Base-by-base conservation (phyloP, 2,329 filamentous ascomycete genomes). In the Podosphaera aphanis region DNA sequence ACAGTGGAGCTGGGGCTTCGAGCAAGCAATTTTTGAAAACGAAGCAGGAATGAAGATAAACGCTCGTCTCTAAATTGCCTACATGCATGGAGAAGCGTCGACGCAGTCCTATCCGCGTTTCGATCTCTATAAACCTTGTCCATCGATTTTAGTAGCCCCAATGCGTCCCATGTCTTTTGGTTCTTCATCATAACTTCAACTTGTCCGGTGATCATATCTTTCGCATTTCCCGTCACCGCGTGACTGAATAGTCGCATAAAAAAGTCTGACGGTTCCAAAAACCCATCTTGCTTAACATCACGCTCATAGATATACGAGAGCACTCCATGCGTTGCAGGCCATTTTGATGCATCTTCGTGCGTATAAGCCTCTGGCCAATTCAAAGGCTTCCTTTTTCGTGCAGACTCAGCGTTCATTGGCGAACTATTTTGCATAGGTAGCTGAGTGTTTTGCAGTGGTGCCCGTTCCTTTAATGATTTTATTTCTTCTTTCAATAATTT, bases 101-200 rank as follows among this genome's bases (percentile, higher is more conserved):
- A 18, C 8, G 36, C 36, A 18, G 19, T 38, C 25, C 25, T 43
- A 31, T 43, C 13, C 2, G 13, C 40, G 18, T 43, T 29, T 43
- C 40, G 40, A 29, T 43, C 25, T 11, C 20, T 7, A 43, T 25
- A 18, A 2, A 27, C 29, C 13, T 27, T n/a, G 16, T 31, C 40
- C 40, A 43, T 29, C 11, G 40, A 25, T 6, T 31, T 43, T 2
- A 43, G 23, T 29, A 31, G 1, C n/a, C 23, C 40, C 23, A 27
- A 27, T 25, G 40, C 23, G 29, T 43, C 40, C 40, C 40, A 16
- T 16, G 40, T 43, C 16, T 43, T 29, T 15, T 29, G 11, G 29
- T 43, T 43, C 11, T 16, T 43, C 13, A 29, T 42, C 40, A 43
- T 43, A 18, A 29, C 40, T 43, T 43, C 40, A 6, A 43, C 23